These are phyloP conservation scores for Colletotrichum sansevieriae DNA, from an alignment of 2,329 filamentous ascomycete species.

Conservation along the genomic window DNA sequence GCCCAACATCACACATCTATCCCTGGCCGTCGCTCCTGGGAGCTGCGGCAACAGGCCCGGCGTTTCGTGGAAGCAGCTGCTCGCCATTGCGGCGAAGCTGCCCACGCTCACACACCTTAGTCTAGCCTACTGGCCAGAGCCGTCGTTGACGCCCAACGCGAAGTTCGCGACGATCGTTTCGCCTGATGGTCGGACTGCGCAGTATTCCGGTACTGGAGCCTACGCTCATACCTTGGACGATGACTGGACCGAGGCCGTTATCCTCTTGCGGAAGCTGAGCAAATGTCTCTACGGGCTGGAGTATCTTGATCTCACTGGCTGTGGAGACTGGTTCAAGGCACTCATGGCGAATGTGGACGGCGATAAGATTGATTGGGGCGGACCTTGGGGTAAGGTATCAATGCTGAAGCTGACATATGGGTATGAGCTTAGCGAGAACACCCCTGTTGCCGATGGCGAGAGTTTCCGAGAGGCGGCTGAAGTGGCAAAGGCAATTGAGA, in stretches of 20 bases:
- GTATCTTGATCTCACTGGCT: slow-evolving; percentile 73
- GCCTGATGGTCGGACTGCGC: slow-evolving; percentile 56
- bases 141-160: slow-evolving; percentile 68
- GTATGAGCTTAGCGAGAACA: slow-evolving; percentile 53
- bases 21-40: slow-evolving; percentile 63
- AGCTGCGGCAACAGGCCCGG: slow-evolving; percentile 40
- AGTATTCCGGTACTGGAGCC: slow-evolving; percentile 67
- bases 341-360: slow-evolving; percentile 58
- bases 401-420: slow-evolving; percentile 61
- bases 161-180: slow-evolving; percentile 61
- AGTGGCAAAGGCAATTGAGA: slow-evolving; percentile 60
- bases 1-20: slow-evolving; percentile 71
- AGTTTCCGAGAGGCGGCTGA: slow-evolving; percentile 53
- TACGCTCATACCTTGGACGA: slow-evolving; percentile 71
- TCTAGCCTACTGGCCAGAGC: slow-evolving; percentile 73
- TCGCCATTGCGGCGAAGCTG: slow-evolving; percentile 65
- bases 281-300: slow-evolving; percentile 69
- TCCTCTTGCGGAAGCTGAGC: slow-evolving; percentile 68
- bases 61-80: slow-evolving; percentile 70
- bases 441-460: slow-evolving; percentile 49
- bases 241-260: slow-evolving; percentile 71
- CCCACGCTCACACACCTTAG: slow-evolving; percentile 70
- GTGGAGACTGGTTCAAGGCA: slow-evolving; percentile 66
- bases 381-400: slow-evolving; percentile 66
- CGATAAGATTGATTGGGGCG: slow-evolving; percentile 66